These are phyloP conservation scores for Cordyceps fumosorosea DNA, from an alignment of 2,329 filamentous ascomycete genomes.

Conservation along the genomic window DNA sequence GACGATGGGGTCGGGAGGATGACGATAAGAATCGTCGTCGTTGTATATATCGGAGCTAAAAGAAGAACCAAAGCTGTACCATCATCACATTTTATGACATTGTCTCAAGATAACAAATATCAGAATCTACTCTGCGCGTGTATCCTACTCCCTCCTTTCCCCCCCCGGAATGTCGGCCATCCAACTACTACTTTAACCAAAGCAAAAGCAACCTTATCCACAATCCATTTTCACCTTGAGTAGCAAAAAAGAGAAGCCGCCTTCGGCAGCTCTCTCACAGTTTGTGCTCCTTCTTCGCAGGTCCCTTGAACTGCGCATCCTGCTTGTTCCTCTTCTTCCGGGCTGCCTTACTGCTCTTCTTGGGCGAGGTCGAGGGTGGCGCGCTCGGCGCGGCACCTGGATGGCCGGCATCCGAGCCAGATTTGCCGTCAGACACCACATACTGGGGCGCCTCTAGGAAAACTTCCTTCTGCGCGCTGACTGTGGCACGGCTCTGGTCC, in stretches of 20 bases:
- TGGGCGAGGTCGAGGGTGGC: background rate
- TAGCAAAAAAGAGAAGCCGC: background rate
- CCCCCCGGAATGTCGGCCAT: background rate
- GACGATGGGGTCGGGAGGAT: background rate
- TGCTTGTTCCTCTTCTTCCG: slow-evolving; percentile 8
- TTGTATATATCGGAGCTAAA: slow-evolving; percentile 12
- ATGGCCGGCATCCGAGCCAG: background rate
- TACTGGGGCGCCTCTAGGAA: background rate
- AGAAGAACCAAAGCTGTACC: slow-evolving; percentile 13
- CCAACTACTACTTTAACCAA: background rate
- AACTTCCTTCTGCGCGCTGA: background rate
- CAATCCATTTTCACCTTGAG: background rate
- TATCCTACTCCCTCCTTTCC: background rate
- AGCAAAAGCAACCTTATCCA: background rate
- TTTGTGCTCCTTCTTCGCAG: slow-evolving; percentile 1
- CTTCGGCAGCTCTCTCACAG: background rate
- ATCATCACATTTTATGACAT: slow-evolving; percentile 8
- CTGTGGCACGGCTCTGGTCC: background rate
- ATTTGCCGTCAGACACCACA: background rate
- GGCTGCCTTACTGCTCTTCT: slow-evolving; percentile 2
- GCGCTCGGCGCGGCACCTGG: background rate
- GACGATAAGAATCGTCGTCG: background rate
- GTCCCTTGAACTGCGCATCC: background rate
- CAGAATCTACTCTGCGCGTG: background rate
- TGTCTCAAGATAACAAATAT: background rate